These are phyloP conservation scores for Anisodus tanguticus DNA, from an alignment of 257 asterid species.

Conservation along the genomic window DNA sequence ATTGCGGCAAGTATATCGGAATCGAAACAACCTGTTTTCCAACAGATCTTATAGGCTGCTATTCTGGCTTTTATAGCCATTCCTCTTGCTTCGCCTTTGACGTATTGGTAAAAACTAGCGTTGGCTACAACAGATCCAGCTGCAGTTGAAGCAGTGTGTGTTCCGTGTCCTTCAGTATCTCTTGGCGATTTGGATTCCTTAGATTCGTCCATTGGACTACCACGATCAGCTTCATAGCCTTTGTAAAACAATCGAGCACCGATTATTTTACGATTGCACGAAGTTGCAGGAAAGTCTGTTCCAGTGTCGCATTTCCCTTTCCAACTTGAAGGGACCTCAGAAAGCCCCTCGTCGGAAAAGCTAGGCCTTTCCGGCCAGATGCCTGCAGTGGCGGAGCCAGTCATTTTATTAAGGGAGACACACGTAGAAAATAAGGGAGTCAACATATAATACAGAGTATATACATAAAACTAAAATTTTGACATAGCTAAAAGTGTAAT, in stretches of 20 bases:
- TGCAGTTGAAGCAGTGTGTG: slow-evolving; percentile 88
- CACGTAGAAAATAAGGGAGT: no score
- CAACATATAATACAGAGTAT: no score
- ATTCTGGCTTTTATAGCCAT: slow-evolving; percentile 85
- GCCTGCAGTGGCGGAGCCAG: slow-evolving; percentile 37
- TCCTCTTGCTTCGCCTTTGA: slow-evolving; percentile 85
- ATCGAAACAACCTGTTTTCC: slow-evolving; percentile 76
- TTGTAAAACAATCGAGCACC: slow-evolving; percentile 69
- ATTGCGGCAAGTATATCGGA: slow-evolving; percentile 86
- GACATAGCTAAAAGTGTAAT: no score
- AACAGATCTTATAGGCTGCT: slow-evolving; percentile 82
- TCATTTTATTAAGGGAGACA: no score
- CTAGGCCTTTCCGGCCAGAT: slow-evolving; percentile 90
- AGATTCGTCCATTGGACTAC: slow-evolving; percentile 47
- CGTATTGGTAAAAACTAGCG: slow-evolving; percentile 76
- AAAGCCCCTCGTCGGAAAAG: slow-evolving; percentile 72
- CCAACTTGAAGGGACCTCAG: slow-evolving; percentile 70
- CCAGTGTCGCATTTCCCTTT: slow-evolving; percentile 68
- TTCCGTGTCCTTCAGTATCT: slow-evolving; percentile 92
- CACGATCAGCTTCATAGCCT: slow-evolving; percentile 60
- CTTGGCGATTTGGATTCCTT: slow-evolving; percentile 62
- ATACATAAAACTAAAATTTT: no score
- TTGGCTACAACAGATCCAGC: slow-evolving; percentile 73
- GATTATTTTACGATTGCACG: slow-evolving; percentile 76
- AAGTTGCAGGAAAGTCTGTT: slow-evolving; percentile 56